These are phyloP conservation scores for Tricholoma sp. DNA, from an alignment of 768 basidiomycete species.

Conservation along the genomic window DNA sequence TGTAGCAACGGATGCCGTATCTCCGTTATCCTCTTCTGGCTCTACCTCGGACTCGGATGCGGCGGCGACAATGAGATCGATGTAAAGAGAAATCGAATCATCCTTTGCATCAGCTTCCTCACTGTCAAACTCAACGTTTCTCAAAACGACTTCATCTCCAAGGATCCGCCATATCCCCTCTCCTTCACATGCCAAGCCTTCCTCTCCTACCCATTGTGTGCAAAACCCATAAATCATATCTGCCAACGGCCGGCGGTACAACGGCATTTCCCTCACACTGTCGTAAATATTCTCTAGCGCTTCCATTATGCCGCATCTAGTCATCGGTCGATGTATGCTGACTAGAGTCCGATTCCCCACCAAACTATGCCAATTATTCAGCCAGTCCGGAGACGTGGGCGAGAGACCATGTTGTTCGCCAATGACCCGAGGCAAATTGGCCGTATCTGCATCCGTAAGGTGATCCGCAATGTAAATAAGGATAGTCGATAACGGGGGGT, in stretches of 20 bases:
- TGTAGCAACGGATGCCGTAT: constrained; percentile 34
- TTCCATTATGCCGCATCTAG: constrained; percentile 52
- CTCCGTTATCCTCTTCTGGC: constrained; percentile 42
- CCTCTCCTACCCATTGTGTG: constrained; percentile 20
- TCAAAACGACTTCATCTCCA: constrained; percentile 63
- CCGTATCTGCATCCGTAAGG: constrained; percentile 63
- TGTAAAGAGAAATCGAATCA: constrained; percentile 20
- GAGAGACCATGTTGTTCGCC: constrained; percentile 61
- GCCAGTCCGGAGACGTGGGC: constrained; percentile 69
- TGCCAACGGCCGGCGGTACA: constrained; percentile 50
- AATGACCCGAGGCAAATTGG: constrained; percentile 57
- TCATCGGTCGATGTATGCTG: constrained; percentile 40
- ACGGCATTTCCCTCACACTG: constrained; percentile 62
- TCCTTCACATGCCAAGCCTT: constrained; percentile 30
- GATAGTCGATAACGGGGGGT: constrained; percentile 56
- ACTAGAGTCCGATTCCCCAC: constrained; percentile 45
- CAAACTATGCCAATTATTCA: constrained; percentile 58
- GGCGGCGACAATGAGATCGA: constrained; percentile 38
- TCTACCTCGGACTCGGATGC: constrained; percentile 29
- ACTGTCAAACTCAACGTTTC: constrained; percentile 36
- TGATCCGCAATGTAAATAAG: constrained; percentile 65
- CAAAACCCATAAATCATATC: constrained; percentile 50
- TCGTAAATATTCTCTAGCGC: constrained; percentile 56
- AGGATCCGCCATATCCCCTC: constrained; percentile 54
- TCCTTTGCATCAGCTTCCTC: constrained; percentile 15